Percentiles rank a stretch among this genome's conserved stretches.
These are phyloP conservation scores for Populus euphratica DNA, from an alignment of 345 rosid genomes.

Conservation along the genomic window DNA sequence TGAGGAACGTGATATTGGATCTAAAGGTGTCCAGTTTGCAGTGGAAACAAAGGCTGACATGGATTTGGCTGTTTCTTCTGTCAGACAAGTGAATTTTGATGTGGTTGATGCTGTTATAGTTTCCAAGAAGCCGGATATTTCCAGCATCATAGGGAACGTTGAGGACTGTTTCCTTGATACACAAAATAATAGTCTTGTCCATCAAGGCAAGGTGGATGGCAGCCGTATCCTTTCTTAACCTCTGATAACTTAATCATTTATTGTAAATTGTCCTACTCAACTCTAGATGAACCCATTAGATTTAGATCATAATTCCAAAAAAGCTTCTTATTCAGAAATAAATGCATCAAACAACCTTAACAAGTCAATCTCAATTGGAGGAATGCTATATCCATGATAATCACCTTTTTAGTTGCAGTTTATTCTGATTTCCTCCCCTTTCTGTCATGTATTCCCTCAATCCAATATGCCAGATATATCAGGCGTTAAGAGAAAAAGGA, in stretches of 20 bases:
- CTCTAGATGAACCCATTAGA: not conserved
- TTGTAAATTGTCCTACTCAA: conserved; percentile 7
- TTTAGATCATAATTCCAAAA: not conserved
- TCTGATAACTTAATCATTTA: conserved; percentile 3
- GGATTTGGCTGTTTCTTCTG: conserved; percentile 39
- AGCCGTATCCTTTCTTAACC: conserved; percentile 55
- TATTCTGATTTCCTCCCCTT: not conserved
- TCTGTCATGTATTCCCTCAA: conserved; percentile 47
- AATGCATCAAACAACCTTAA: not conserved
- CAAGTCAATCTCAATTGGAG: not conserved
- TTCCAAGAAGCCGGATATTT: conserved; percentile 29
- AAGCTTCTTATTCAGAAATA: not conserved
- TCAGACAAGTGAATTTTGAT: conserved; percentile 37
- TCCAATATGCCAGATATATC: conserved; percentile 48
- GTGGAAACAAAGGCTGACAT: conserved; percentile 33
- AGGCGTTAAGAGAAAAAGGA: conserved; percentile 70
- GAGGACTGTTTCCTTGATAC: conserved; percentile 30
- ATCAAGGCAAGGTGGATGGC: conserved; percentile 32
- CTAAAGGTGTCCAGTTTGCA: conserved; percentile 29
- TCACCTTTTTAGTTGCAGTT: not conserved
- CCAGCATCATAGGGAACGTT: conserved; percentile 21
- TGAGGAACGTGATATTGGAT: not conserved
- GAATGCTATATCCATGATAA: not conserved
- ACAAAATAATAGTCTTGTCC: conserved; percentile 28
- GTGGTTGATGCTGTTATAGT: conserved; percentile 33